Percentiles rank a stretch among this genome's conserved stretches.
phyloP scores from a whole-genome alignment of 2,329 filamentous ascomycete genomes.

The Sarocladium brachiariae region DNA sequence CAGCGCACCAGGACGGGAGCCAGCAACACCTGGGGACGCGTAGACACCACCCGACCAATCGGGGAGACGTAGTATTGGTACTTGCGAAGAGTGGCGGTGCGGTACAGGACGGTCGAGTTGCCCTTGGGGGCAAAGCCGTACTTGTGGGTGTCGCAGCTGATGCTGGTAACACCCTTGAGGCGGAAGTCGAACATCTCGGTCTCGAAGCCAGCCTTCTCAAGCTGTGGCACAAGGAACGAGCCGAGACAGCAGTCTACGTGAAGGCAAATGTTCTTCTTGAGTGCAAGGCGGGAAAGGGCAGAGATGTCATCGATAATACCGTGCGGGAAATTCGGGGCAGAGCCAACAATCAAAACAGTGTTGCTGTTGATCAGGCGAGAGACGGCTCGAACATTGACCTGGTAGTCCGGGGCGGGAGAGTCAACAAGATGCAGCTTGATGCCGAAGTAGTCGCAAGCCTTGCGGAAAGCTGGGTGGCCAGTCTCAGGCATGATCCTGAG shows the following conservation, averaged over 20 bases:
- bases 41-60: slow-evolving; percentile 97
- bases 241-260: slow-evolving; percentile 98
- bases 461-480: slow-evolving; percentile 92
- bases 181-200: slow-evolving; percentile 87
- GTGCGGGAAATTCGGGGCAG: slow-evolving; percentile 95
- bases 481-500: slow-evolving; percentile 85
- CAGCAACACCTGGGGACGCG: slow-evolving; percentile 84
- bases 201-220: slow-evolving; percentile 90
- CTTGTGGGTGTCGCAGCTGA: slow-evolving; percentile 96
- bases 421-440: slow-evolving; percentile 88
- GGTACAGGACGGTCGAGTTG: slow-evolving; percentile 89
- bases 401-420: slow-evolving; percentile 79
- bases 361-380: slow-evolving; percentile 87
- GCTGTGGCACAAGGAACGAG: slow-evolving; percentile 88
- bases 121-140: slow-evolving; percentile 98
- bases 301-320: slow-evolving; percentile 96
- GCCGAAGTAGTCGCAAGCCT: slow-evolving; percentile 91
- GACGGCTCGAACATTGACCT: slow-evolving; percentile 73
- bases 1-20: slow-evolving; percentile 83
- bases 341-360: slow-evolving; percentile 87
- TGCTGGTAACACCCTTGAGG: slow-evolving; percentile 87
- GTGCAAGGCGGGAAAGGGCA: slow-evolving; percentile 73
- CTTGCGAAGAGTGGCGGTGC: slow-evolving; percentile 65
- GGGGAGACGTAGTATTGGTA: slow-evolving; percentile 97
- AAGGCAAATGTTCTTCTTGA: slow-evolving; percentile 72